Evolutionary conservation across 2,329 filamentous ascomycete genomes (phyloP).

Genomic region (Penicillium sp.): DNA sequence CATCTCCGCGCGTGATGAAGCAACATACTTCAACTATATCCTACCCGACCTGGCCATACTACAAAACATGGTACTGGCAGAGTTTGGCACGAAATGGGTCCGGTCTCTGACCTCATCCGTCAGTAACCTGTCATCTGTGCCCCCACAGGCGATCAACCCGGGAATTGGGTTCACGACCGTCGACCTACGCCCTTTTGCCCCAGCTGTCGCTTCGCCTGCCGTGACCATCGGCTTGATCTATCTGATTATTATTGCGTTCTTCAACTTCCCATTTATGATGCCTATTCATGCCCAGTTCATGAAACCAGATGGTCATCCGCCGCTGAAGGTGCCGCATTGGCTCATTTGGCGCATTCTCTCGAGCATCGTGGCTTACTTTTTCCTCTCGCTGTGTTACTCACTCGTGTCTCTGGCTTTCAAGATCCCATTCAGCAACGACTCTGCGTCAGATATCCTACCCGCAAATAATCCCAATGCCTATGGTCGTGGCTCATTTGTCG

Average conservation of each 20-base stretch:
- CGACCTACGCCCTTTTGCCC: constrained; percentile 61
- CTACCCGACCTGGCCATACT: constrained; percentile 52
- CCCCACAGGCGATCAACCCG: constrained; percentile 55
- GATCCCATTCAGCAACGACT: constrained; percentile 58
- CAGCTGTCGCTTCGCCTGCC: constrained; percentile 56
- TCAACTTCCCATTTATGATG: constrained; percentile 64
- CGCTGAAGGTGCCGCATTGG: constrained; percentile 59
- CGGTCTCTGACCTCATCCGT: constrained; percentile 32
- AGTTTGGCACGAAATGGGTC: constrained; percentile 50
- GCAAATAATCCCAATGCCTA: constrained; percentile 56
- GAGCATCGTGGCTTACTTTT: constrained; percentile 59
- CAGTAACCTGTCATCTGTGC: constrained; percentile 48
- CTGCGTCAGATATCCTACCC: constrained; percentile 47
- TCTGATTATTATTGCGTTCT: constrained; percentile 66
- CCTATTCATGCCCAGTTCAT: constrained; percentile 63
- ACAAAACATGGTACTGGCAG: constrained; percentile 47
- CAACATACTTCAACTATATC: constrained; percentile 56
- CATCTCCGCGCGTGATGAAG: constrained; percentile 58
- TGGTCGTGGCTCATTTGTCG: constrained; percentile 57
- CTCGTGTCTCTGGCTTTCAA: constrained; percentile 64
- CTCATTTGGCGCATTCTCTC: constrained; percentile 59
- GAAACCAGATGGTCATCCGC: constrained; percentile 51
- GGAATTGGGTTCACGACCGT: constrained; percentile 56
- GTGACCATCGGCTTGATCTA: constrained; percentile 66
- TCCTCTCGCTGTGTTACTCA: constrained; percentile 63